These are phyloP conservation scores for Trypanosoma congolense DNA, from an alignment of 208 protist genomes.

Conservation along the genomic window DNA sequence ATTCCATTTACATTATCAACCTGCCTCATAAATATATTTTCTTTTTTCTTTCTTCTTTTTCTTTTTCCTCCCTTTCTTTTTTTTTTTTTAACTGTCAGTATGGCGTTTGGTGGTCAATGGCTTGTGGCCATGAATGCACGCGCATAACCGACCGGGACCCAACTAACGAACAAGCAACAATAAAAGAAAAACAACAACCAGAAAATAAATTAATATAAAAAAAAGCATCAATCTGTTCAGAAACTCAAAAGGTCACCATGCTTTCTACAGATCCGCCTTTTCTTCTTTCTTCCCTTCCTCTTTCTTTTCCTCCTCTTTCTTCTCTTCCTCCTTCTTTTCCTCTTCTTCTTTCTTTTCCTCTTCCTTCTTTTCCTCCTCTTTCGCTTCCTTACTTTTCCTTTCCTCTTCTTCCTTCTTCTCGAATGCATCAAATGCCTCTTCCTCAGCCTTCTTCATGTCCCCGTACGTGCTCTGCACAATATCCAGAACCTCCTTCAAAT, in stretches of 20 bases:
- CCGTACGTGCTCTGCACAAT: conserved; percentile 27
- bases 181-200: too few species aligned
- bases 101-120: too few species aligned
- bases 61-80: conserved; percentile 11
- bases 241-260: too few species aligned
- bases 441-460: conserved; percentile 24
- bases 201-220: too few species aligned
- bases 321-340: conserved; percentile 14
- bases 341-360: conserved; percentile 4
- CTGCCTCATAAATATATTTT: neutral
- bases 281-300: conserved; percentile 9
- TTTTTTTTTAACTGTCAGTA: neutral
- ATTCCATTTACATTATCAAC: too few species aligned
- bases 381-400: conserved; percentile 3
- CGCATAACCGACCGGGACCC: too few species aligned
- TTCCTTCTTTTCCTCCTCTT: conserved; percentile 5
- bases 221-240: too few species aligned
- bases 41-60: neutral
- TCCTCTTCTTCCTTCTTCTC: conserved; percentile 4
- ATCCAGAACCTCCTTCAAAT: conserved; percentile 76
- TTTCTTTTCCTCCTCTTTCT: conserved; percentile 16
- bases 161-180: too few species aligned
- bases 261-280: conserved; percentile 4
- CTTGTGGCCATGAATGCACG: too few species aligned
- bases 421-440: conserved; percentile 12